phyloP scores from a whole-genome alignment of 1,139 yeast species.

The Debaryomyces nepalensis region DNA sequence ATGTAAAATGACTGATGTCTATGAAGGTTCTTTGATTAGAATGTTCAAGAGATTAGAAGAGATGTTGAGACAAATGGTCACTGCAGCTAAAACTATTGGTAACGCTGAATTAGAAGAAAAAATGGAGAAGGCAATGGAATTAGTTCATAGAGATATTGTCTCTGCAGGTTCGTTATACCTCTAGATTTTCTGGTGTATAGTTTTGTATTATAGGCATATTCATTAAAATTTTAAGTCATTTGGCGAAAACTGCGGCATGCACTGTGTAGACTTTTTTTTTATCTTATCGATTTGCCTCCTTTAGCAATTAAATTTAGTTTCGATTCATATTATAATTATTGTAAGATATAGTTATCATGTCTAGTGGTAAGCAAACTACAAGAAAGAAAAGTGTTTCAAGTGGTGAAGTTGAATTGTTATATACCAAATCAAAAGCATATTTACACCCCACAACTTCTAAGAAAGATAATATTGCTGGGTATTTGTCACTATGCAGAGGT shows the following conservation, averaged over 20 bases:
- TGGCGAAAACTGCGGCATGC: conserved; percentile 10
- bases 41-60: conserved; percentile 95
- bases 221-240: not conserved
- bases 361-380: conserved; percentile 8
- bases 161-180: conserved; percentile 93
- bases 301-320: not conserved
- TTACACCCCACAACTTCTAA: conserved; percentile 80
- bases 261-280: not conserved
- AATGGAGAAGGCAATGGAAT: conserved; percentile 82
- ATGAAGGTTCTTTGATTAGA: conserved; percentile 94
- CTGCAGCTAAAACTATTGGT: conserved; percentile 93
- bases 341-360: conserved; percentile 2
- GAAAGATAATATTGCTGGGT: conserved; percentile 80
- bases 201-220: conserved; percentile 9
- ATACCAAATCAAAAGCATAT: conserved; percentile 71
- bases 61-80: conserved; percentile 83
- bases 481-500: conserved; percentile 63
- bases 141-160: conserved; percentile 94
- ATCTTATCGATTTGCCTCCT: conserved; percentile 6
- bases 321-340: not conserved
- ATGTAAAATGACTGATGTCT: conserved; percentile 98
- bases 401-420: conserved; percentile 48
- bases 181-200: conserved; percentile 26
- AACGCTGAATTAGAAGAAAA: conserved; percentile 82
- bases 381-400: conserved; percentile 10